Percentiles rank a stretch among this genome's conserved stretches.
phyloP scores from a whole-genome alignment of 129 eudicot genomes.

The Flaveria trinervia region DNA sequence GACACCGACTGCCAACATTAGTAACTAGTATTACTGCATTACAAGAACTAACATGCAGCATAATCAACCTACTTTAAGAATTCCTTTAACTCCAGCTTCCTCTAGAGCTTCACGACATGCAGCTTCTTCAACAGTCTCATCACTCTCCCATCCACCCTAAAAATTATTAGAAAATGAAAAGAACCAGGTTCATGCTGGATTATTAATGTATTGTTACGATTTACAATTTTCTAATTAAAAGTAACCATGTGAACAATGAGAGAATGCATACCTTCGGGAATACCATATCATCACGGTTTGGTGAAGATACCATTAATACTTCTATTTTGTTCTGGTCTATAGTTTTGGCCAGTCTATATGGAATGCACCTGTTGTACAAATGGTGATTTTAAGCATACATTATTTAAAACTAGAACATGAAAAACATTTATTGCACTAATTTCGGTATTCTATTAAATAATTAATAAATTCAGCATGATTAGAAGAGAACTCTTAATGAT shows the following conservation, averaged over 20 bases:
- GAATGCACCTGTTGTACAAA: conserved; percentile 58
- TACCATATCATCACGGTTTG: conserved; percentile 64
- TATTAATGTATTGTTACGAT: neutral
- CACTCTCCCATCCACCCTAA: conserved; percentile 82
- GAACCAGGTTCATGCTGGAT: conserved; percentile 13
- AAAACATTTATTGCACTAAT: too few relatives aligned
- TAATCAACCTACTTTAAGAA: conserved; percentile 40
- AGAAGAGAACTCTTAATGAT: neutral
- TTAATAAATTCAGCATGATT: neutral
- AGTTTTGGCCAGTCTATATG: conserved; percentile 46
- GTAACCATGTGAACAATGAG: conserved; percentile 2
- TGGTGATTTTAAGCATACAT: conserved; percentile 17
- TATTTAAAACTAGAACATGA: neutral
- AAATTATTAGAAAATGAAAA: conserved; percentile 5
- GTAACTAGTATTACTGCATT: conserved; percentile 2
- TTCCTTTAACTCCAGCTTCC: conserved; percentile 76
- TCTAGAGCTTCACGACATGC: conserved; percentile 76
- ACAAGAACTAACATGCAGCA: conserved; percentile 20
- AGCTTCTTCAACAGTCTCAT: conserved; percentile 69
- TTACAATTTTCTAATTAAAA: neutral
- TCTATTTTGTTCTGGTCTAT: conserved; percentile 42
- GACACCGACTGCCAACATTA: neutral
- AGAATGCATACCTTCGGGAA: conserved; percentile 56
- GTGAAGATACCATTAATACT: conserved; percentile 69
- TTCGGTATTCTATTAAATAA: neutral